Evolutionary conservation across 257 asterid species (phyloP).

Genomic region (Penstemon davidsonii): DNA sequence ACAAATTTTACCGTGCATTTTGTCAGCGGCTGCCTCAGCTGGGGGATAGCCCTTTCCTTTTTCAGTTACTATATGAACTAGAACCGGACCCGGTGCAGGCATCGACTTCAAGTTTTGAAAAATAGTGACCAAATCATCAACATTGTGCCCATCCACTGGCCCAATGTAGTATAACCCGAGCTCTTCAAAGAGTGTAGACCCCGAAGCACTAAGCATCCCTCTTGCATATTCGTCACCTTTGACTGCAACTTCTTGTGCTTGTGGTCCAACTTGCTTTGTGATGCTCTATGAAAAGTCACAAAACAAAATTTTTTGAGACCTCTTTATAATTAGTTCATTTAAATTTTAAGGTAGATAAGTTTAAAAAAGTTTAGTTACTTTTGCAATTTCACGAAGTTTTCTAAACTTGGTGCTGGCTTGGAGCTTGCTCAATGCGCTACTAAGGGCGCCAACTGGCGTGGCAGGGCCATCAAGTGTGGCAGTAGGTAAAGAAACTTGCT

Average conservation of each 20-base stretch:
- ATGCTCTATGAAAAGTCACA: constrained; percentile 40
- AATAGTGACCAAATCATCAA: constrained; percentile 59
- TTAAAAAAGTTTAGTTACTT: constrained; percentile 33
- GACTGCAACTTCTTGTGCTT: constrained; percentile 77
- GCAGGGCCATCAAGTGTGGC: constrained; percentile 80
- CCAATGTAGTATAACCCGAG: constrained; percentile 79
- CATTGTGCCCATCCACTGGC: constrained; percentile 74
- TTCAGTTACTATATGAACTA: constrained; percentile 70
- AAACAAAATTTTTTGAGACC: not conserved
- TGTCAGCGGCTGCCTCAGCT: constrained; percentile 72
- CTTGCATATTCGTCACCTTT: constrained; percentile 83
- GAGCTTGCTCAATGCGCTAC: constrained; percentile 62
- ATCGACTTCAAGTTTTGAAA: constrained; percentile 54
- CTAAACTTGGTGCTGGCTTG: constrained; percentile 78
- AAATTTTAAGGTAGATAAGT: no score
- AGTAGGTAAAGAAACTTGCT: constrained; percentile 75
- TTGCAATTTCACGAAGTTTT: constrained; percentile 76
- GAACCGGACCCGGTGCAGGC: constrained; percentile 85
- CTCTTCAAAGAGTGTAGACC: constrained; percentile 78
- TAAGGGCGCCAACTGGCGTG: constrained; percentile 72
- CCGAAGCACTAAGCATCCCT: constrained; percentile 78
- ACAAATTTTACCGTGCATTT: constrained; percentile 50
- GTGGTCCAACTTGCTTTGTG: constrained; percentile 75
- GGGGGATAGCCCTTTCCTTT: constrained; percentile 84
- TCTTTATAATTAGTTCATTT: no score